Conservation (phyloP, 2,329 filamentous ascomycete genomes). For the Hawksworthiomyces lignivorus region DNA sequence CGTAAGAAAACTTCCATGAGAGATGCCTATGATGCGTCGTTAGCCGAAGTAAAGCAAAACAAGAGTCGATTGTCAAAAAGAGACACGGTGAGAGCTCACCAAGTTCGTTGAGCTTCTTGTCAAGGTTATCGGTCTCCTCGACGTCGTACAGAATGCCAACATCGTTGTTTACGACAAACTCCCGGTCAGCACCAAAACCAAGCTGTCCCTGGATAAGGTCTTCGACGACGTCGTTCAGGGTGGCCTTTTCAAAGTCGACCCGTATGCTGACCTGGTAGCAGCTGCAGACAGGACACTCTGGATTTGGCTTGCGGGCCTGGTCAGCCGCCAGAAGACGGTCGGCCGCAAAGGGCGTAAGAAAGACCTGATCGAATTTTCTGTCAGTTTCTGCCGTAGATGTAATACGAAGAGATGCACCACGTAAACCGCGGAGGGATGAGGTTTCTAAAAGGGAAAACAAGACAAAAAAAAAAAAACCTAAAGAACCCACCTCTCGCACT, state of each 20-base stretch:
- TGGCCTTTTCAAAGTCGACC: conserved; percentile 64
- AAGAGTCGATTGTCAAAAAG: conserved; percentile 1
- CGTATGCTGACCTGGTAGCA: conserved; percentile 60
- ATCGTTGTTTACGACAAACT: conserved; percentile 71
- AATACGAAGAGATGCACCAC: too few species aligned
- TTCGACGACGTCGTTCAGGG: conserved; percentile 71
- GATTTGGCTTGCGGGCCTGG: conserved; percentile 58
- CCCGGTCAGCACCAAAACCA: conserved; percentile 62
- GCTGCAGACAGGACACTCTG: conserved; percentile 75
- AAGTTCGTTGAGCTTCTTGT: conserved; percentile 70
- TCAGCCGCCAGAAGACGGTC: conserved; percentile 54
- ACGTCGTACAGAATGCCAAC: conserved; percentile 77
- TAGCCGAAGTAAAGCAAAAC: conserved; percentile 13
- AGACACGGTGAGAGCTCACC: conserved; percentile 33
- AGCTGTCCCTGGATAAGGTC: conserved; percentile 62
- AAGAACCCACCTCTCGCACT: conserved; percentile 59
- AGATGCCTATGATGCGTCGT: conserved; percentile 46
- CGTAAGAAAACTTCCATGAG: conserved; percentile 67
- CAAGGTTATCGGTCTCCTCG: conserved; percentile 79
- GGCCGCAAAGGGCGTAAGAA: conserved; percentile 61
- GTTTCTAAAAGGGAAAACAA: not conserved
- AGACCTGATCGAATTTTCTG: too few species aligned
- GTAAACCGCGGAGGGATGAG: not conserved
- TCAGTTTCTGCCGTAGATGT: too few species aligned
- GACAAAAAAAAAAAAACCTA: not conserved